These are phyloP conservation scores for Leavenworthia alabamica DNA, from an alignment of 345 rosid species.

Conservation along the genomic window DNA sequence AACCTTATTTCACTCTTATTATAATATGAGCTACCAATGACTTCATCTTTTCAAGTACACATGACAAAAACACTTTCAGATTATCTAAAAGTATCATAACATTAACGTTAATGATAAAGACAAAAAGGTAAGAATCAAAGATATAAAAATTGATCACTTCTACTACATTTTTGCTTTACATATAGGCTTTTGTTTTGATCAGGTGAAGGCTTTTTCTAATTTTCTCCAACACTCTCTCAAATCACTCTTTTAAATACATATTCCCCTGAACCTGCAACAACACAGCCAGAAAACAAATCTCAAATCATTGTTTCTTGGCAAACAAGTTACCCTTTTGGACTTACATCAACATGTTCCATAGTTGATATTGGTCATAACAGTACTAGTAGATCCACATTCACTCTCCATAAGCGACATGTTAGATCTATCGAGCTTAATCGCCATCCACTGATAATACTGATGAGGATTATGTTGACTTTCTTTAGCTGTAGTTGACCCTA, in stretches of 20 bases:
- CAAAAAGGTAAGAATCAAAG: not conserved
- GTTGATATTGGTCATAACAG: slow-evolving; percentile 56
- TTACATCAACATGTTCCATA: slow-evolving; percentile 54
- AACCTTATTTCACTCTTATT: too few relatives aligned
- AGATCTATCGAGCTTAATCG: slow-evolving; percentile 74
- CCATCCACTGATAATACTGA: slow-evolving; percentile 62
- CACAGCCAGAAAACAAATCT: too few relatives aligned
- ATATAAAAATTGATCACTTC: not conserved
- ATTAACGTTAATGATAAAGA: not conserved
- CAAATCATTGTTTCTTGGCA: not conserved
- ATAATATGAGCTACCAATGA: too few relatives aligned
- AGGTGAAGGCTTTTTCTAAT: too few relatives aligned
- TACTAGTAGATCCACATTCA: slow-evolving; percentile 82
- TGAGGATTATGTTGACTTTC: slow-evolving; percentile 28
- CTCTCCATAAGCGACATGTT: slow-evolving; percentile 62
- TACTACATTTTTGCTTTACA: slow-evolving; percentile 3
- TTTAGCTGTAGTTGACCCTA: slow-evolving; percentile 40
- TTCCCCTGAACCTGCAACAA: too few relatives aligned
- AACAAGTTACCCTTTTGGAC: slow-evolving; percentile 14
- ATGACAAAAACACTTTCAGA: too few relatives aligned
- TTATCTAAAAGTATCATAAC: slow-evolving; percentile 1
- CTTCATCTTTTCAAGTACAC: too few relatives aligned
- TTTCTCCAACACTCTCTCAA: too few relatives aligned
- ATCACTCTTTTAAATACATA: too few relatives aligned
- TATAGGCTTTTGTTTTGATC: not conserved